Evolutionary conservation across 2,329 filamentous ascomycete species (phyloP), one percentile per base, ranked within the genome.

Genomic region (Cercospora janseana): DNA sequence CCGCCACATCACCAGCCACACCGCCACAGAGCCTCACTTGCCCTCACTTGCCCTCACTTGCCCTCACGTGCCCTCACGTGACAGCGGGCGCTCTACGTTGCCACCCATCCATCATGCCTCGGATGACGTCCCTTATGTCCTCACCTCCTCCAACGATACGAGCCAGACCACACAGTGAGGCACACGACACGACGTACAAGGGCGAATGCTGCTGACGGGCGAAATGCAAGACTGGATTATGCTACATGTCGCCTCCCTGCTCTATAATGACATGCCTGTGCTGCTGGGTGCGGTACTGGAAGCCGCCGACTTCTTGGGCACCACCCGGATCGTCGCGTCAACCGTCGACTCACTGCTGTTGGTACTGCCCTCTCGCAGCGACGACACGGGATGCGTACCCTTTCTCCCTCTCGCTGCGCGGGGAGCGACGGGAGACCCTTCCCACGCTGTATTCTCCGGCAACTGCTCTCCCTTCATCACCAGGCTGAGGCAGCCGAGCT

Each of bases 391-490:
- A 31, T 9, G 8, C 1, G 7, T 7, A n/a, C 15, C 15, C 2
- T 18, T 24, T 41, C 43, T 24, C 15, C 49, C 38, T 34, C 49
- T 46, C 28, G 24, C 50, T 9, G n/a, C 49, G 21, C 58, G 44
- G 15, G 54, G 56, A 1, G 35, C 43, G 2, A 58, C 59, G 2
- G 59, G 57, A 3, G 55, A 51, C 1, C 59, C 57, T 32, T 60
- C 57, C 58, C 57, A 60, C 1, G 55, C 55, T 4, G 59, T 58
- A 6, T 20, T 26, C 29, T 54, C 53, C 2, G 59, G 57, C 32
- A 60, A 38, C 8, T 37, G 40, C 42, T 60, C 59, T 3, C 59
- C 59, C 27, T 61, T 60, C 59, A 61, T 60, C 21, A 61, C 45
- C 18, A 61, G 43, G 3, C 50, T 57, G 6, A 61, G 29, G 35